phyloP scores from a whole-genome alignment of 106 monocot species.

The Allium sativum region DNA sequence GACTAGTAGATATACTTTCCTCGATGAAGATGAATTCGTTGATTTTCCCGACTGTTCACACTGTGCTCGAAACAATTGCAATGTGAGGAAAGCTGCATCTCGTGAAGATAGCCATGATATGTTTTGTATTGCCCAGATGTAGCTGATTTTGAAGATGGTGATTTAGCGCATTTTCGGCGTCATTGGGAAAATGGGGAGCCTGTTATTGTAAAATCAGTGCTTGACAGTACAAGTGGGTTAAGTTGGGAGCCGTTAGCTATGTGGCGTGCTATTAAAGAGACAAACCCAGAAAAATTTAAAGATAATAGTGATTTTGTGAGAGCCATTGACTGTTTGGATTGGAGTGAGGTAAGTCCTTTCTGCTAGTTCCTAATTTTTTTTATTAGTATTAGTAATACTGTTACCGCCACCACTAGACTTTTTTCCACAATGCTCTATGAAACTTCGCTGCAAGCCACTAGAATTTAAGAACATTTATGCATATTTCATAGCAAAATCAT shows the following conservation, averaged over 20 bases:
- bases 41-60: background rate
- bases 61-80: slow-evolving; percentile 5
- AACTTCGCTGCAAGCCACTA: no score
- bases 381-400: background rate
- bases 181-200: slow-evolving; percentile 25
- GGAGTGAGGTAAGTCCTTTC: slow-evolving; percentile 22
- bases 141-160: slow-evolving; percentile 7
- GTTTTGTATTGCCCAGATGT: slow-evolving; percentile 19
- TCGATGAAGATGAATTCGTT: background rate
- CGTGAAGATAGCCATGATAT: slow-evolving; percentile 14
- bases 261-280: slow-evolving; percentile 27
- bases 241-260: slow-evolving; percentile 26
- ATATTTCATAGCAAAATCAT: no score
- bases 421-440: no score
- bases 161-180: slow-evolving; percentile 17
- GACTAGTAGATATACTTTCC: slow-evolving; percentile 1
- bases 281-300: slow-evolving; percentile 16
- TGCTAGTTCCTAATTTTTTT: background rate
- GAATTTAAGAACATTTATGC: no score
- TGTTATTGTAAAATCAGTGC: slow-evolving; percentile 17
- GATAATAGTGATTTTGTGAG: slow-evolving; percentile 17
- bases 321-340: slow-evolving; percentile 37
- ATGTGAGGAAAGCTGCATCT: slow-evolving; percentile 11
- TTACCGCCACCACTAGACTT: no score
- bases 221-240: slow-evolving; percentile 14